phyloP scores from a whole-genome alignment of 1,284 basidiomycete genomes.

The Ceratobasidium sp. region DNA sequence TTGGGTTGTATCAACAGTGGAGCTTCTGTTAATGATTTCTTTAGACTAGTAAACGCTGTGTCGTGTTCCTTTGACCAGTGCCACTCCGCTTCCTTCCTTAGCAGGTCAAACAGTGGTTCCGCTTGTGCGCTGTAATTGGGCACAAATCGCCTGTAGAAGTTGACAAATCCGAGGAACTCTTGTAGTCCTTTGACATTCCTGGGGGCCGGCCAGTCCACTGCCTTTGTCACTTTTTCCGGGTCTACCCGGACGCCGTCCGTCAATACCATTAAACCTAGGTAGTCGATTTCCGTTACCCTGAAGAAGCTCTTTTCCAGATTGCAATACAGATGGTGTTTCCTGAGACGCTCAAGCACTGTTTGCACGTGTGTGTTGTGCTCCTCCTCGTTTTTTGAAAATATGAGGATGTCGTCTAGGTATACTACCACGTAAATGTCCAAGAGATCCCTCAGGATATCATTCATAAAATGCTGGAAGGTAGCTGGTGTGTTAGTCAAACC shows the following conservation, averaged over 20 bases:
- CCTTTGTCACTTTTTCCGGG: slow-evolving; percentile 52
- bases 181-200: slow-evolving; percentile 52
- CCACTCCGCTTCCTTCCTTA: slow-evolving; percentile 48
- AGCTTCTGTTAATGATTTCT: slow-evolving; percentile 51
- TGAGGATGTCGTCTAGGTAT: slow-evolving; percentile 59
- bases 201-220: slow-evolving; percentile 54
- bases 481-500: slow-evolving; percentile 53
- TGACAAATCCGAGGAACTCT: slow-evolving; percentile 55
- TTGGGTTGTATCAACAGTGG: slow-evolving; percentile 54
- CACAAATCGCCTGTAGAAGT: slow-evolving; percentile 52
- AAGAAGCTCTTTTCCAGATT: slow-evolving; percentile 54
- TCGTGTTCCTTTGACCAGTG: slow-evolving; percentile 44
- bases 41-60: slow-evolving; percentile 53
- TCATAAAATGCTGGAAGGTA: slow-evolving; percentile 54
- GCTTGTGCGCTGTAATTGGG: slow-evolving; percentile 52
- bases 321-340: slow-evolving; percentile 43
- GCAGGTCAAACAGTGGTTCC: slow-evolving; percentile 52
- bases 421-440: no score
- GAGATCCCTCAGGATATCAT: slow-evolving; percentile 22
- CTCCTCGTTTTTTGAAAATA: slow-evolving; percentile 61
- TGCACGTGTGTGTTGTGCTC: slow-evolving; percentile 53
- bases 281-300: slow-evolving; percentile 51
- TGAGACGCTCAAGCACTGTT: slow-evolving; percentile 50
- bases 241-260: slow-evolving; percentile 53
- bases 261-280: slow-evolving; percentile 54